A percentile compares a stretch with the other conserved stretches of the same genome.
These are phyloP conservation scores for Tympanopsis confertula DNA, from an alignment of 2,329 filamentous ascomycete genomes.

Conservation along the genomic window DNA sequence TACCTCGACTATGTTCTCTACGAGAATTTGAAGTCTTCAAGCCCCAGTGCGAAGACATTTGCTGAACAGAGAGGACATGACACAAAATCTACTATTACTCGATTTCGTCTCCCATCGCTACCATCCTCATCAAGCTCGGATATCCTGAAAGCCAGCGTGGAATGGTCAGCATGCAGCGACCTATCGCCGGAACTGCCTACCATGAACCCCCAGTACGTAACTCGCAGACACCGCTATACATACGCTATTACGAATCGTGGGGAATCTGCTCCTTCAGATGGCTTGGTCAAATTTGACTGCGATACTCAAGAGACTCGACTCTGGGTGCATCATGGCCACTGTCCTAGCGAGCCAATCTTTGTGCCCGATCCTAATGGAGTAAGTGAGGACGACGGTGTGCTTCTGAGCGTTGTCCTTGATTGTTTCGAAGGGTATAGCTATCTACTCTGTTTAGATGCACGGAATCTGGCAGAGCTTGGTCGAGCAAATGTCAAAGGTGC, in stretches of 20 bases:
- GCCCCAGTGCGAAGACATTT: conserved; percentile 10
- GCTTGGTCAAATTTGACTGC: conserved; percentile 30
- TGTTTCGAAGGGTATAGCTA: too few species aligned
- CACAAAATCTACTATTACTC: conserved; percentile 8
- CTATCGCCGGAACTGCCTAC: conserved; percentile 26
- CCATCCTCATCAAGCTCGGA: neutral
- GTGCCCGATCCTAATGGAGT: too few species aligned
- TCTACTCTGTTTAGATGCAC: too few species aligned
- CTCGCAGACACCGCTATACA: conserved; percentile 24
- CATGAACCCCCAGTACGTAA: conserved; percentile 26
- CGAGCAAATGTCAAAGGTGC: too few species aligned
- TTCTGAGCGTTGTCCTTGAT: too few species aligned
- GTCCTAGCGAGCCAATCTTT: too few species aligned
- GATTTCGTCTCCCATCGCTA: conserved; percentile 5
- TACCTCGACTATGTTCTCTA: conserved; percentile 39
- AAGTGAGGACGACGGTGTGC: too few species aligned
- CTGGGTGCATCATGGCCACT: too few species aligned
- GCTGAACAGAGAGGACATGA: conserved; percentile 2
- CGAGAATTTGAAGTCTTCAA: conserved; percentile 31
- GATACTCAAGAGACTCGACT: too few species aligned
- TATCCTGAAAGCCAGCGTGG: conserved; percentile 1
- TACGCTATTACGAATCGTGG: conserved; percentile 26
- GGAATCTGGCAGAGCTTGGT: too few species aligned
- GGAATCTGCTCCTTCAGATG: conserved; percentile 27
- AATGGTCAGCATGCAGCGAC: neutral